phyloP scores from a whole-genome alignment of 495 filamentous ascomycete species.

The Neurospora sp. region DNA sequence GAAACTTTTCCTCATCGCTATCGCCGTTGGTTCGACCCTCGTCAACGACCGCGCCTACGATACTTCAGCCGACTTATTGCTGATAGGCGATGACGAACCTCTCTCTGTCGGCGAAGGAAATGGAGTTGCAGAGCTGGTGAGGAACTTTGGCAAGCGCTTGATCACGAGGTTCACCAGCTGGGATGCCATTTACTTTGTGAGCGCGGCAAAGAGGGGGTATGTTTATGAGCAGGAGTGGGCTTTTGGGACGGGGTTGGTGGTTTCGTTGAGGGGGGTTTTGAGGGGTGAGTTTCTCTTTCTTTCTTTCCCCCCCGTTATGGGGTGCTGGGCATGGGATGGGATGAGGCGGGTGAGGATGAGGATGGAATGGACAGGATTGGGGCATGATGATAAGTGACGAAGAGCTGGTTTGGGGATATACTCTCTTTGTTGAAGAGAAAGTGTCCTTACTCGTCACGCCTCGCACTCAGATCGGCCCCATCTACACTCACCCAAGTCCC shows the following conservation, averaged over 20 bases:
- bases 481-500: not conserved
- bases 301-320: too few species aligned
- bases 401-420: not conserved
- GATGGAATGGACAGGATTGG: not conserved
- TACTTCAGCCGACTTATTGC: slow-evolving; percentile 53
- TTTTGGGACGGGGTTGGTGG: slow-evolving; percentile 63
- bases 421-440: not conserved
- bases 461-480: not conserved
- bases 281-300: slow-evolving; percentile 14
- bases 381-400: not conserved
- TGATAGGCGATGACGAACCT: not conserved
- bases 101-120: not conserved
- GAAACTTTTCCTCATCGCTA: slow-evolving; percentile 61
- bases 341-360: not conserved
- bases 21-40: slow-evolving; percentile 36
- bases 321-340: not conserved
- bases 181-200: slow-evolving; percentile 85
- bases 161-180: slow-evolving; percentile 62
- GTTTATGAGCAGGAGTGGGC: slow-evolving; percentile 95
- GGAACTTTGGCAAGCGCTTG: slow-evolving; percentile 3
- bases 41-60: slow-evolving; percentile 55
- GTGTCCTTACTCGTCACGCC: not conserved
- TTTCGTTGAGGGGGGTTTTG: slow-evolving; percentile 33
- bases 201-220: slow-evolving; percentile 60
- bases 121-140: not conserved